Evolutionary conservation across 805 yeast species (phyloP), one percentile per base, ranked within the genome.

Genomic region (Peterozyma xylosa): DNA sequence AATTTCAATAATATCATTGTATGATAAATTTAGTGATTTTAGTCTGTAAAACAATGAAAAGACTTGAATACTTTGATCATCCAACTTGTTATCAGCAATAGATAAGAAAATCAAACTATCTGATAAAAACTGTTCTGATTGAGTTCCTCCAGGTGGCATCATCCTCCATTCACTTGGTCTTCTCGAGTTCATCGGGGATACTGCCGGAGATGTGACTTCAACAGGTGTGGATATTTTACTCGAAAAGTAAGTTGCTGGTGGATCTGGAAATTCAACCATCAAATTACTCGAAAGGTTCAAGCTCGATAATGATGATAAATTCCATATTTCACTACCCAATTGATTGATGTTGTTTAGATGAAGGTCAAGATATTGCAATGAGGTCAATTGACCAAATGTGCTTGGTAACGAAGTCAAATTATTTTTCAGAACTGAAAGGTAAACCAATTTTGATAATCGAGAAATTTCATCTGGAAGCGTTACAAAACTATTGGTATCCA

Each of bases 401-500:
- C 67, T 60, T 0, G 98, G 96, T 11, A 93, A 55, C 1, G 71
- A 60, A 43, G 82, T 84, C 45, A 93, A 64, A 51, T 86, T 85
- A 57, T 93, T 93, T 42, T 80, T 78, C 43, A 77, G 80, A 2
- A 81, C 70, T 3, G 96, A 86, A 34, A 93, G 66, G 47, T 76
- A 77, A 2, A 77, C 73, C 53, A 93, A 67, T 46, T 71, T 76
- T 27, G 66, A 62, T 52, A 91, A 70, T 3, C 62, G 56, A 1
- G 82, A 78, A 21, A 93, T 72, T 41, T 80, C 82, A 1, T 73
- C 68, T 0, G 98, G 96, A 16, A 93, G 62, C 13, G 78, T 71
- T 9, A 85, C 85, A 51, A 93, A 68, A 56, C 86, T 93, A 56
- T 93, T 93, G 53, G 82, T 79, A 61, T 88, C 93, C 49, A 93